Base-by-base conservation (phyloP, 1,139 yeast species). In the Suhomyces chickasaworum region DNA sequence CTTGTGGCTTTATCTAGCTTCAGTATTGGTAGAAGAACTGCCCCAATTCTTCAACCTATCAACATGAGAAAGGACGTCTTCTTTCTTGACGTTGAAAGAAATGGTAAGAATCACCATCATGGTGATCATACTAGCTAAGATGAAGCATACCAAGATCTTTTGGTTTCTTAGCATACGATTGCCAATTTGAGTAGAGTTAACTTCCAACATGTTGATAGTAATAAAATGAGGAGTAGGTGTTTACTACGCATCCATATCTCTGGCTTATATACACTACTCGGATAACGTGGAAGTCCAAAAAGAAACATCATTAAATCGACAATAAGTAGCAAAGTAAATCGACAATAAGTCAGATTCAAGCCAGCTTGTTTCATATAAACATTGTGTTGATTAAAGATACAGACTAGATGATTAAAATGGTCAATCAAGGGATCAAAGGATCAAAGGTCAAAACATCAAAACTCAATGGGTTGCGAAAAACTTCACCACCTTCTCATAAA, bases 101-200 rank as follows among this genome's bases (percentile, higher is more conserved):
- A 37, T 30, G 13, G 35, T 37, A 5, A 42, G 39, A 15, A 46
- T 30, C 10, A 42, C 32, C 33, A 70, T 54, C 23, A 70, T 40
- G 13, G 58, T 20, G 2, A 61, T 43, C 41, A 70, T 60, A n/a
- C 56, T 52, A 3, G 63, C 45, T 10, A 63, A 45, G 4, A 69
- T 60, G 6, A 55, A 34, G 21, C 63, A 30, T 4, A 59, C 50
- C 22, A 69, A 46, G 33, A 61, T 50, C 44, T 64, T 53, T 49
- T 68, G 75, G 13, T 64, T 64, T 46, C 63, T 56, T 53, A 69
- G 67, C 50, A 69, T 53, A 41, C 69, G 51, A 44, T 60, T 63
- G 25, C 70, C 57, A 29, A 68, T 61, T 9, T 58, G 52, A 15
- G 71, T 68, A 5, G 72, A 63, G 47, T 67, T 68, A 32, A 66